phyloP scores from a whole-genome alignment of 352 stramenopile genomes.

The Phytophthora tentaculata region DNA sequence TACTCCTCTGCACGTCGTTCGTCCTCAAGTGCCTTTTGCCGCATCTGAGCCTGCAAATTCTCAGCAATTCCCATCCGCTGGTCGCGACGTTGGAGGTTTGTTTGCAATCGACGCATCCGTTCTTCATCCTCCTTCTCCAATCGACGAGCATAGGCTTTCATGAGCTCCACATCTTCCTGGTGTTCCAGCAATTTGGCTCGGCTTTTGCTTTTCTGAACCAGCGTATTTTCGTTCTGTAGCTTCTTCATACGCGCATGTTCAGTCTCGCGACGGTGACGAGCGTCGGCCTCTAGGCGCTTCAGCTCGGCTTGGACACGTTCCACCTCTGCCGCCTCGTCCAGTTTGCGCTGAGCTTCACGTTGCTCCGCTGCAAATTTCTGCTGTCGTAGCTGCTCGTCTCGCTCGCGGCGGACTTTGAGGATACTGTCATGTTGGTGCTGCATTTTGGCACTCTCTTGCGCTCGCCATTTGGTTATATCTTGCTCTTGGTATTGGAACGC shows the following conservation, averaged over 20 bases:
- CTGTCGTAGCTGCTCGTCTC: conserved; percentile 65
- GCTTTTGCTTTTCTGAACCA: conserved; percentile 50
- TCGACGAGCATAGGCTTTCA: conserved; percentile 69
- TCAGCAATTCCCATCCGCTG: conserved; percentile 47
- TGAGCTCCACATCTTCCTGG: conserved; percentile 68
- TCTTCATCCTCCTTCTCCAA: conserved; percentile 67
- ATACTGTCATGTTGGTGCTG: conserved; percentile 54
- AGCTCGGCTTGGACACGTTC: conserved; percentile 62
- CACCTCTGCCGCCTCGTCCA: conserved; percentile 61
- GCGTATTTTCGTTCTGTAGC: conserved; percentile 56
- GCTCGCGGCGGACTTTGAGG: conserved; percentile 60
- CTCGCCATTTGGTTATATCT: conserved; percentile 57
- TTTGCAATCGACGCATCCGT: conserved; percentile 49
- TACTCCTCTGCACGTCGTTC: conserved; percentile 68
- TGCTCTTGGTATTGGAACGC: conserved; percentile 51
- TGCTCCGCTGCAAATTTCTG: conserved; percentile 51
- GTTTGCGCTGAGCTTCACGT: conserved; percentile 35
- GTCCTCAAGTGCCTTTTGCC: conserved; percentile 57
- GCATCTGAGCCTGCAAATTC: conserved; percentile 57
- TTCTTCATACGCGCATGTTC: conserved; percentile 61
- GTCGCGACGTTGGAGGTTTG: conserved; percentile 52
- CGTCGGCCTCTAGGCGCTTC: conserved; percentile 53
- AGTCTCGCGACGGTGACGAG: conserved; percentile 38
- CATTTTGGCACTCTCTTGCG: conserved; percentile 57
- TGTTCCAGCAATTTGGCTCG: conserved; percentile 51